Evolutionary conservation across 1,284 basidiomycete genomes (phyloP).

Genomic region (Heterobasidion occidentale): DNA sequence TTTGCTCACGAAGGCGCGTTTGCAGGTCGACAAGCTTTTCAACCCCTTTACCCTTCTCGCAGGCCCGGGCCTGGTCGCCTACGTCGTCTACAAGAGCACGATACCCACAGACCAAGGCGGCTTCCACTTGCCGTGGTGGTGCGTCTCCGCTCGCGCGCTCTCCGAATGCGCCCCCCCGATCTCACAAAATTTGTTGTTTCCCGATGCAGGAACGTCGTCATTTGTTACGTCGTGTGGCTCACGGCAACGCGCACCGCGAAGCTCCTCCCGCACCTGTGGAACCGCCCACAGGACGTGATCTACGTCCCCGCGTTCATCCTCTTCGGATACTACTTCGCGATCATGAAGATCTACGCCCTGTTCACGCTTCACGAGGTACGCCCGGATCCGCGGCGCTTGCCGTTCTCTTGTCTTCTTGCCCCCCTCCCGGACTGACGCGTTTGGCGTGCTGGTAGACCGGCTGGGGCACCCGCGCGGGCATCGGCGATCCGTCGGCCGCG

Average conservation of each 20-base stretch:
- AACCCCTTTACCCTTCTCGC: constrained; percentile 85
- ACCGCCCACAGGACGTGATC: constrained; percentile 77
- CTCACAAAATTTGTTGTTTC: background rate
- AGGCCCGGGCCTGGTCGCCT: constrained; percentile 72
- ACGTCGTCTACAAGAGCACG: constrained; percentile 74
- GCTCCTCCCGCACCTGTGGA: constrained; percentile 83
- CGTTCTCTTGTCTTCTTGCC: background rate
- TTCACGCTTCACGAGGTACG: constrained; percentile 73
- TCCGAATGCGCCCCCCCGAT: background rate
- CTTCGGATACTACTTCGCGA: constrained; percentile 83
- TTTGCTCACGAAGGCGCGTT: too few species aligned
- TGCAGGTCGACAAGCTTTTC: constrained; percentile 81
- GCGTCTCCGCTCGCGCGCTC: constrained; percentile 23
- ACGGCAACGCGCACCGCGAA: constrained; percentile 80
- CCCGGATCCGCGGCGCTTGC: constrained; percentile 3
- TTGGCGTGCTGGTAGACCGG: constrained; percentile 46
- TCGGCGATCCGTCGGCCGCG: constrained; percentile 71
- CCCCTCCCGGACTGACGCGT: background rate
- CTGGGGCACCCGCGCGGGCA: constrained; percentile 88
- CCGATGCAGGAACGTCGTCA: constrained; percentile 61
- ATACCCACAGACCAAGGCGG: constrained; percentile 63
- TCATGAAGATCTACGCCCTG: constrained; percentile 84
- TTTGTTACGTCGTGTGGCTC: constrained; percentile 76
- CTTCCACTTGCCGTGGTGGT: constrained; percentile 89
- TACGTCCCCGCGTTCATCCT: constrained; percentile 88